Evolutionary conservation across 495 filamentous ascomycete genomes (phyloP).

Genomic region (Penicillium pancosmium): DNA sequence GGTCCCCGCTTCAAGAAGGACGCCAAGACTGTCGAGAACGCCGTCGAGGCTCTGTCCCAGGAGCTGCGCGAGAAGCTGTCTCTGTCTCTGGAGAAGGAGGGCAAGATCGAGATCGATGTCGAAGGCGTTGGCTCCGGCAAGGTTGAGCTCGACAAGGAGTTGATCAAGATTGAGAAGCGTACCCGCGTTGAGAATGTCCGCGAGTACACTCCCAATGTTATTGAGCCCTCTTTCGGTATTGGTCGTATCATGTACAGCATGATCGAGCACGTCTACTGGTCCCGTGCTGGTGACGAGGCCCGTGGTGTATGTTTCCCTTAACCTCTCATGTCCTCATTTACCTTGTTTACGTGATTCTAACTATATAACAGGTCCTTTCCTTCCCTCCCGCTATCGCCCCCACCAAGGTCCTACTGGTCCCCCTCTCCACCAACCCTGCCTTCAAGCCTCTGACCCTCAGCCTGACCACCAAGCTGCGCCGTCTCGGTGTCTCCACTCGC

Average conservation of each 20-base stretch:
- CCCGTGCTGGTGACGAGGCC: conserved; percentile 61
- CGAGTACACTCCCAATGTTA: conserved; percentile 82
- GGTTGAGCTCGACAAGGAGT: conserved; percentile 70
- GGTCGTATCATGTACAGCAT: conserved; percentile 77
- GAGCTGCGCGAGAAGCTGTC: conserved; percentile 71
- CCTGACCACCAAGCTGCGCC: conserved; percentile 56
- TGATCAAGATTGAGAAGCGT: conserved; percentile 71
- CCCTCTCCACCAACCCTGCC: conserved; percentile 59
- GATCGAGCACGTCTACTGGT: conserved; percentile 82
- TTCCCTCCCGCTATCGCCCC: conserved; percentile 68
- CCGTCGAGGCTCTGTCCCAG: conserved; percentile 66
- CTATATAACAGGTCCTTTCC: conserved; percentile 57
- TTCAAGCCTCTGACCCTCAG: conserved; percentile 59
- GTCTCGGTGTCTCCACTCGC: conserved; percentile 61
- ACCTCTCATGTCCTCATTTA: not conserved
- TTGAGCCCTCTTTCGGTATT: conserved; percentile 86
- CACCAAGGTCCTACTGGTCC: conserved; percentile 70
- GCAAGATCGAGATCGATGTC: conserved; percentile 70
- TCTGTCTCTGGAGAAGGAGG: conserved; percentile 62
- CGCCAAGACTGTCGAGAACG: conserved; percentile 70
- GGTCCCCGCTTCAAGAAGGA: conserved; percentile 83
- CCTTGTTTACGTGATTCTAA: conserved; percentile 2
- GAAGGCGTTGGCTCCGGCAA: conserved; percentile 62
- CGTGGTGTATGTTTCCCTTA: conserved; percentile 57
- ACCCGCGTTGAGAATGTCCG: conserved; percentile 69